phyloP scores from a whole-genome alignment of 805 yeast genomes.

The Candida mattraensis region DNA sequence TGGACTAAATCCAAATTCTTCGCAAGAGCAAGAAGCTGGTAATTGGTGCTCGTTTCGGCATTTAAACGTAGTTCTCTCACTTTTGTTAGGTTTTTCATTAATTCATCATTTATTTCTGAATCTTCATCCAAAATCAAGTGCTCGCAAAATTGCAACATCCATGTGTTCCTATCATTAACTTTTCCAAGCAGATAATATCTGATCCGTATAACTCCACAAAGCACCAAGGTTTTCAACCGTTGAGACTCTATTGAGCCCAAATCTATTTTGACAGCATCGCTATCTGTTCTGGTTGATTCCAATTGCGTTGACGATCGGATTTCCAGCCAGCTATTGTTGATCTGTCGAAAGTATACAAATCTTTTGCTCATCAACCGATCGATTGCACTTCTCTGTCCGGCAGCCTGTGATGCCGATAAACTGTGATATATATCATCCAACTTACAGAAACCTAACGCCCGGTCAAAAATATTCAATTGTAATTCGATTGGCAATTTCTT shows the following conservation, averaged over 20 bases:
- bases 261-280: too few relatives aligned
- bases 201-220: too few relatives aligned
- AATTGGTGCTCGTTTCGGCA: not conserved
- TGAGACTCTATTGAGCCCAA: too few relatives aligned
- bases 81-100: not conserved
- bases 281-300: not conserved
- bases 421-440: too few relatives aligned
- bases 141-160: not conserved
- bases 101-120: not conserved
- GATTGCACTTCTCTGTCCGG: not conserved
- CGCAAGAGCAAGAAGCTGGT: not conserved
- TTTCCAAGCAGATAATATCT: too few relatives aligned
- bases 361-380: slow-evolving; percentile 1
- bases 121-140: slow-evolving; percentile 2
- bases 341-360: not conserved
- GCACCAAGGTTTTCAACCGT: too few relatives aligned
- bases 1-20: not conserved
- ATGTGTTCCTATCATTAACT: too few relatives aligned
- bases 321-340: slow-evolving; percentile 2
- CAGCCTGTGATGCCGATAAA: not conserved
- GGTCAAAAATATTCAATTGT: too few relatives aligned
- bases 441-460: too few relatives aligned
- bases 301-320: not conserved
- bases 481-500: too few relatives aligned
- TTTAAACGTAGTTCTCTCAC: not conserved